phyloP scores from a whole-genome alignment of 2,329 filamentous ascomycete genomes.

The Trichoderma polysporum region DNA sequence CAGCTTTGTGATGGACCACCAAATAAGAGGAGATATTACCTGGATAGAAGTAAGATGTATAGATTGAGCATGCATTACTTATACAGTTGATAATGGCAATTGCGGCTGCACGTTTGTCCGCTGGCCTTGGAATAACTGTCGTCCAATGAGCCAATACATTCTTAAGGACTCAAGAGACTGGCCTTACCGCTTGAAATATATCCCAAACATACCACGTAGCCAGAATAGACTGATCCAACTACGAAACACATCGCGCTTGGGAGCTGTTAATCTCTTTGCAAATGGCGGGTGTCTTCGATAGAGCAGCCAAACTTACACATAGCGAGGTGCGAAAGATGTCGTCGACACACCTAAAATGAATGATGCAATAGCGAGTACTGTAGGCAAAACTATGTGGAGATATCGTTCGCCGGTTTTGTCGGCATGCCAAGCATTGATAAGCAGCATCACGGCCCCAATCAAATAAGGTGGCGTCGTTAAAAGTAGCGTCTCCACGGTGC shows the following conservation, averaged over 20 bases:
- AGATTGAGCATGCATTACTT: not conserved
- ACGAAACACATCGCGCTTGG: not conserved
- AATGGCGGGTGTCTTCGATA: not conserved
- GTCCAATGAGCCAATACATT: not conserved
- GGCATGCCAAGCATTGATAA: not conserved
- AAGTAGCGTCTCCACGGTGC: not conserved
- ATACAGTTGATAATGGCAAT: not conserved
- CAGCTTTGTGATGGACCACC: not conserved
- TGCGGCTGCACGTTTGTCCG: not conserved
- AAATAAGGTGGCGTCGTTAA: not conserved
- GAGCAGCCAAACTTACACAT: not conserved
- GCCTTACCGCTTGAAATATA: not conserved
- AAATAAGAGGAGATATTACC: not conserved
- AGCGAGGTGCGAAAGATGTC: not conserved
- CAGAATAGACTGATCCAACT: not conserved
- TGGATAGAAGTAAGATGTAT: not conserved
- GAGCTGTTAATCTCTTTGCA: not conserved
- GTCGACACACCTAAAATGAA: not conserved
- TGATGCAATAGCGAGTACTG: not conserved
- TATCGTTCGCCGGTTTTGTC: not conserved
- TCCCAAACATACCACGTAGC: not conserved
- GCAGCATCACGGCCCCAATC: not conserved
- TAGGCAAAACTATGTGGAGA: not conserved
- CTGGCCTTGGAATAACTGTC: not conserved
- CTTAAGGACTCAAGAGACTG: not conserved